Evolutionary conservation across 768 basidiomycete species (phyloP).

Genomic region (Suillus spraguei): DNA sequence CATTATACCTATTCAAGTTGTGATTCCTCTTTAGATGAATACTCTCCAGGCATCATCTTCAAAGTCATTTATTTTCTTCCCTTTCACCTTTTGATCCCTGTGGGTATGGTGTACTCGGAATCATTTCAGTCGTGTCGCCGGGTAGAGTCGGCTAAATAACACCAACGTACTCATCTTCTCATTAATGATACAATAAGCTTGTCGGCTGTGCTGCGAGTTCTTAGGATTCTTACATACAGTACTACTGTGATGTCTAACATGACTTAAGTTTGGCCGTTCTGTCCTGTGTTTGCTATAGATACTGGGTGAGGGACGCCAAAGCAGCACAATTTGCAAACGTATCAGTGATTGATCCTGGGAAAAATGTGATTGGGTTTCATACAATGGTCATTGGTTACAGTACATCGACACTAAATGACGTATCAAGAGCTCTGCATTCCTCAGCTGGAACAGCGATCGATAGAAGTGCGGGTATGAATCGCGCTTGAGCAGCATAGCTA

Average conservation of each 20-base stretch:
- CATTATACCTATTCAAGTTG: conserved; percentile 2
- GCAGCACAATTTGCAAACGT: neutral
- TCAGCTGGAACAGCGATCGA: neutral
- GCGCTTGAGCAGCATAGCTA: neutral
- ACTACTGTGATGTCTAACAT: neutral
- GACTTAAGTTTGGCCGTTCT: neutral
- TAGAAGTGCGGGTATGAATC: neutral
- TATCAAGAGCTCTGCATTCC: neutral
- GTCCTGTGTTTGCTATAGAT: neutral
- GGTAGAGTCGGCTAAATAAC: neutral
- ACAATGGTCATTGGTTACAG: neutral
- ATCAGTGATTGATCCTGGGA: neutral
- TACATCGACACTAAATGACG: neutral
- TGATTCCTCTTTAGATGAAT: conserved; percentile 3
- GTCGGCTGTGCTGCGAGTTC: neutral
- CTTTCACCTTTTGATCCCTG: neutral
- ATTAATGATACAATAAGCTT: conserved; percentile 1
- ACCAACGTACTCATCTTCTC: conserved; percentile 6
- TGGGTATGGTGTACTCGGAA: neutral
- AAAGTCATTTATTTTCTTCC: conserved; percentile 1
- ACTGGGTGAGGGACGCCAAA: neutral
- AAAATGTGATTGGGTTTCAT: neutral
- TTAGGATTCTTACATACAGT: neutral
- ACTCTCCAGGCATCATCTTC: neutral
- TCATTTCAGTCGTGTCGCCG: neutral